phyloP scores from a whole-genome alignment of 805 yeast genomes.

The Barnettozyma sucrosica region DNA sequence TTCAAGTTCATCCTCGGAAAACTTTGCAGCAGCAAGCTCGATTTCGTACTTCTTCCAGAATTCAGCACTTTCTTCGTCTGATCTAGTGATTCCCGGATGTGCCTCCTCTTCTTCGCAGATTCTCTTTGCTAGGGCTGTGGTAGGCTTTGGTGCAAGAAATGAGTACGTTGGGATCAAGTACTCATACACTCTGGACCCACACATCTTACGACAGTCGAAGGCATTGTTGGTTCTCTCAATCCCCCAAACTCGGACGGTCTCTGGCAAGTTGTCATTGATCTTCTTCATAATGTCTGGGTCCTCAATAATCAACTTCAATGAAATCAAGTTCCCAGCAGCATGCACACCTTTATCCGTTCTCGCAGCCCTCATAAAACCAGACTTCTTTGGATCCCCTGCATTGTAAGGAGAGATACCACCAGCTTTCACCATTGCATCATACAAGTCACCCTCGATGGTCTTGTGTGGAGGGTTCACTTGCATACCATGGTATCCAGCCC shows the following conservation, averaged over 20 bases:
- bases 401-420: constrained; percentile 88
- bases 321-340: constrained; percentile 91
- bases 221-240: constrained; percentile 81
- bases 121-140: constrained; percentile 55
- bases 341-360: constrained; percentile 95
- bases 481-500: constrained; percentile 96
- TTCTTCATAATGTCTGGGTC: constrained; percentile 62
- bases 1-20: constrained; percentile 26
- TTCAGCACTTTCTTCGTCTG: constrained; percentile 60
- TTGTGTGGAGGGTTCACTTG: constrained; percentile 83
- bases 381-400: constrained; percentile 81
- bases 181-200: constrained; percentile 94
- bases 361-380: constrained; percentile 82
- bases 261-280: constrained; percentile 74
- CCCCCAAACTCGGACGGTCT: constrained; percentile 90
- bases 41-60: constrained; percentile 62
- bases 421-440: constrained; percentile 74
- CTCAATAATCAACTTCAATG: constrained; percentile 77
- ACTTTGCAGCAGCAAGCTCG: constrained; percentile 29
- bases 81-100: constrained; percentile 54
- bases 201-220: constrained; percentile 92
- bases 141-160: constrained; percentile 84
- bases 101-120: constrained; percentile 46
- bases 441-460: constrained; percentile 88
- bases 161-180: constrained; percentile 89